Base-by-base conservation (phyloP, 1,284 basidiomycete species). In the Heterobasidion irregulare region DNA sequence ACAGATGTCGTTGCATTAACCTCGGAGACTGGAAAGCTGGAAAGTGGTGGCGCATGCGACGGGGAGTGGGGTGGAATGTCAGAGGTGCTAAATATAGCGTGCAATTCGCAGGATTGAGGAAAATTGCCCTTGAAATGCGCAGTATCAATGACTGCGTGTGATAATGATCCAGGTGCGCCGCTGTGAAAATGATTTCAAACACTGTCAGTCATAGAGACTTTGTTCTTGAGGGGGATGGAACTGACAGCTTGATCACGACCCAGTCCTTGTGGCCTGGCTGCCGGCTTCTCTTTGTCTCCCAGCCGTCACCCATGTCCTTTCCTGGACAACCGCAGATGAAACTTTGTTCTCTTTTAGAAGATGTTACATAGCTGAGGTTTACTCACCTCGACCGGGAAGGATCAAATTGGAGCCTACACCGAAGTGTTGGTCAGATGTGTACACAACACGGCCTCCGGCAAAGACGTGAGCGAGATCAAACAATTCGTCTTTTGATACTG, bases 91-190 rank as follows among this genome's bases (percentile, higher is more conserved):
- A 69, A 68, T 53, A 83, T 73, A 7, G 83, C 94, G 67, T 92
- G 86, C 26, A 97, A 68, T 65, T 93, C 90, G 67, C 86, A 91
- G 58, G 87, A 90, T 60, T 94, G 89, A 8, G 94, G 94, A 66
- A 94, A 99, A 70, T 99, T 99, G 52, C 96, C 96, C 64, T 92
- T 92, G 74, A 98, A 98, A 75, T 96, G 90, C 2, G 89, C 86
- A 0, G 96, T 98, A 70, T 99, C 96, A 57, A 99, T 85, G 68
- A 97, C 93, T 34, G 86, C 82, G 58, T 87, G 80, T 53, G 86
- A 80, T 15, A 98, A 76, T 58, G 78, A 75, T 8, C 93, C 92
- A 13, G 83, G 72, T 46, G 78, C 73, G 50, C 84, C 89, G 12
- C 86, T 89, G 61, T n/a, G 52, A 57, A 19, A n/a, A 54, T 56